Percentiles rank a stretch among this genome's conserved stretches.
Evolutionary conservation across 2,329 filamentous ascomycete genomes (phyloP).

Genomic region (Trichoderma cornu-damae): DNA sequence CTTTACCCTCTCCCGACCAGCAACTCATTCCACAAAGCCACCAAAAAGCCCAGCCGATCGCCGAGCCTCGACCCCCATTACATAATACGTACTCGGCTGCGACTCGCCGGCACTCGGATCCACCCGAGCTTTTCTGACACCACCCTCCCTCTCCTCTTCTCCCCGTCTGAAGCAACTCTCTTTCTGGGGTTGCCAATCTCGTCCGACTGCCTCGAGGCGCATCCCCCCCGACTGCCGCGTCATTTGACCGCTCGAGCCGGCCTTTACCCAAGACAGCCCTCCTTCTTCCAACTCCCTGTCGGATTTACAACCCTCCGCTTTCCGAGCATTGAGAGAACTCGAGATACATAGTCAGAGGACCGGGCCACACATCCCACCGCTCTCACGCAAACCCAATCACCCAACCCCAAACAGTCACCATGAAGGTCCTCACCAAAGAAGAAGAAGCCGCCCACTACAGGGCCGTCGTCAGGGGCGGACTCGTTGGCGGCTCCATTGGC

Average conservation of each 20-base stretch:
- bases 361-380: background rate
- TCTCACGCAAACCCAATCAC: background rate
- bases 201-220: constrained; percentile 10
- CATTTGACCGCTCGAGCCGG: constrained; percentile 11
- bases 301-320: background rate
- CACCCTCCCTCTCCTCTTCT: too few relatives aligned
- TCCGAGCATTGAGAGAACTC: background rate
- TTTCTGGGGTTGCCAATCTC: background rate
- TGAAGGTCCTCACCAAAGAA: constrained; percentile 96
- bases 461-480: constrained; percentile 72
- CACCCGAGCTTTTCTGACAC: constrained; percentile 11
- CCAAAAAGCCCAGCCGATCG: background rate
- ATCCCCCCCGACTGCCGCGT: background rate
- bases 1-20: too few relatives aligned
- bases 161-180: constrained; percentile 2
- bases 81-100: background rate
- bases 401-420: constrained; percentile 39
- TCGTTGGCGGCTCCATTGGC: constrained; percentile 66
- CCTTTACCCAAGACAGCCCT: background rate
- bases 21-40: background rate
- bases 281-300: background rate
- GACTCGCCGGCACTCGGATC: background rate
- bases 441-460: constrained; percentile 83
- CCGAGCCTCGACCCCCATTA: constrained; percentile 1
- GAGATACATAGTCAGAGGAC: background rate